Conservation (phyloP, 371 early-diverging fungal genomes). For the Saksenaea oblongispora region DNA sequence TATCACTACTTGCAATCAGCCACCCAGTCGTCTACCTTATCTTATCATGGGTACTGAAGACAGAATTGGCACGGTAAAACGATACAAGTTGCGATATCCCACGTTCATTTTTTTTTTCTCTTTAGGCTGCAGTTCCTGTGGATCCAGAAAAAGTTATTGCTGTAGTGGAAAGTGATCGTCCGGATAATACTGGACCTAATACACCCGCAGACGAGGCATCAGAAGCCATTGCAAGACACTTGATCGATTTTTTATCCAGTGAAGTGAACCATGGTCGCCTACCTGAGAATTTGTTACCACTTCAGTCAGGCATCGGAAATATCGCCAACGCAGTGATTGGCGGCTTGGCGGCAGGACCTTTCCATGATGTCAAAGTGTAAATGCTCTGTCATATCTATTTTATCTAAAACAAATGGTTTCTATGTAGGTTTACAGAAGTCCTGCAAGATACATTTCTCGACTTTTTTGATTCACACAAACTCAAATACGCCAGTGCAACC, state of each 20-base stretch:
- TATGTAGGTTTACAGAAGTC: slow-evolving; percentile 18
- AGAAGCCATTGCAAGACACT: slow-evolving; percentile 19
- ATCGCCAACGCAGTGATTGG: slow-evolving; percentile 37
- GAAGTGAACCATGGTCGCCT: slow-evolving; percentile 27
- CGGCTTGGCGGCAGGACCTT: slow-evolving; percentile 27
- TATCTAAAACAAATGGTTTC: background rate
- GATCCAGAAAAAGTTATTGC: slow-evolving; percentile 29
- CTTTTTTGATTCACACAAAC: slow-evolving; percentile 29
- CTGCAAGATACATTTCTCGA: slow-evolving; percentile 29
- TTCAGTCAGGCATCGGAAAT: slow-evolving; percentile 32
- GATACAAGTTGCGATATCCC: background rate
- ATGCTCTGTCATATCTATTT: background rate
- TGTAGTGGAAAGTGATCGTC: slow-evolving; percentile 20
- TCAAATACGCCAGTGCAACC: slow-evolving; percentile 28
- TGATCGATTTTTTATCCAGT: slow-evolving; percentile 28
- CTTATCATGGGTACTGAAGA: slow-evolving; percentile 29
- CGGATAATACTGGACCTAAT: slow-evolving; percentile 22
- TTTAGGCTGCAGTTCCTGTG: slow-evolving; percentile 22
- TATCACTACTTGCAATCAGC: slow-evolving; percentile 17
- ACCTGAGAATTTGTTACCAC: slow-evolving; percentile 21
- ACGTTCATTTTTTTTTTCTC: background rate
- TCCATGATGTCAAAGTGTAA: slow-evolving; percentile 30
- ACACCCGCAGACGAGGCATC: slow-evolving; percentile 19
- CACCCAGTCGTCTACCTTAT: slow-evolving; percentile 26
- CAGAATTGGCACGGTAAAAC: slow-evolving; percentile 22